Conservation (phyloP, 164 flowering plant species). For the Vitis amurensis region DNA sequence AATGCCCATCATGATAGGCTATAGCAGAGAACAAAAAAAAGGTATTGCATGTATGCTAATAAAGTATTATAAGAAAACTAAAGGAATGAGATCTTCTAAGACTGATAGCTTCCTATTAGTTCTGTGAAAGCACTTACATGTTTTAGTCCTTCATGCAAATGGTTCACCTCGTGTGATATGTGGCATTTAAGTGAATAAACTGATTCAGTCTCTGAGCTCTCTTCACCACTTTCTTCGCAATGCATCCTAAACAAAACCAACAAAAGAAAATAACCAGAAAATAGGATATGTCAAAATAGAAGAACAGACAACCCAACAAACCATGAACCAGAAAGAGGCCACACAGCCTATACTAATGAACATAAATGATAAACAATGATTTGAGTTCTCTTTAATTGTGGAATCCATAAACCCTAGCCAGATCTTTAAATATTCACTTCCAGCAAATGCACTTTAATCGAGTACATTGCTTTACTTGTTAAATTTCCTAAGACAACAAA, state of each 20-base stretch:
- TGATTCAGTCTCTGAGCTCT: constrained; percentile 86
- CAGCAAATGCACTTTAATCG: neutral
- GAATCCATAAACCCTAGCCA: neutral
- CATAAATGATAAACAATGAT: neutral
- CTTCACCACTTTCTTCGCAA: constrained; percentile 98
- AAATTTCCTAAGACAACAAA: neutral
- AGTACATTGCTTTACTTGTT: neutral
- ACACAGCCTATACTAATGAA: neutral
- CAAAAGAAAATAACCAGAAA: neutral
- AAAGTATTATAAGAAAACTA: neutral
- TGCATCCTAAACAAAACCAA: constrained; percentile 52
- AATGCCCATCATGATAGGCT: too few species aligned
- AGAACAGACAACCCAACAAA: constrained; percentile 1
- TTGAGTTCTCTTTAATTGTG: neutral
- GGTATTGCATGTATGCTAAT: neutral
- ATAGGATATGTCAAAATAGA: neutral
- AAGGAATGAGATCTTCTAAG: neutral
- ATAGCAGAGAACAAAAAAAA: too few species aligned
- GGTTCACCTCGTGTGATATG: constrained; percentile 96
- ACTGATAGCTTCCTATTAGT: constrained; percentile 2
- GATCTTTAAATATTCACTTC: neutral
- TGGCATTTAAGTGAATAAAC: constrained; percentile 92
- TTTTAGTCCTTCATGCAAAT: constrained; percentile 90
- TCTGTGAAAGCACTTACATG: constrained; percentile 54
- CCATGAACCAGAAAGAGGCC: neutral